Evolutionary conservation across 169 alveolate species (phyloP), one percentile per base, ranked within the genome.

Genomic region (Besnoitia besnoiti): DNA sequence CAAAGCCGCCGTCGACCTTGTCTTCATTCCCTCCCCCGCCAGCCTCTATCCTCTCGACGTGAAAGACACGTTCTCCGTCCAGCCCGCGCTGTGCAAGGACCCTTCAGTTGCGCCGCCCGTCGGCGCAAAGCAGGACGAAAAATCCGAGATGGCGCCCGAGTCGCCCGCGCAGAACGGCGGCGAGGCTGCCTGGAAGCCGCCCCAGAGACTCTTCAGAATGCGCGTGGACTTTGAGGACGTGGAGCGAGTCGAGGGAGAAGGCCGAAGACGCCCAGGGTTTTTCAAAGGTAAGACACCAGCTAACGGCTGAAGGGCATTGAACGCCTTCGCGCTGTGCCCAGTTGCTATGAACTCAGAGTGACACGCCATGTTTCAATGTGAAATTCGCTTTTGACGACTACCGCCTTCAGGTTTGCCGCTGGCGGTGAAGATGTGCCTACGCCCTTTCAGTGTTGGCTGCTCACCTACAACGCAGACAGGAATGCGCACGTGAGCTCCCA

Each of bases 181-280:
- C 19, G 62, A 50, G 39, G 21, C 40, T 0, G 27, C 44, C 51
- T 21, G 30, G 89, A 19, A 0, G 12, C 33, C 59, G 33, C 55
- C 76, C 24, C 89, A 82, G 89, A 46, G 39, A 44, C 93, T 16
- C 27, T 79, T 79, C 62, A 61, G 51, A 47, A 73, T 75, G 77
- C 67, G 77, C 4, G 67, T 91, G 14, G 61, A 62, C 67, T 91
- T 91, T 39, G 80, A 33, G n/a, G 85, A 47, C 35, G 40, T 91
- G 33, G 94, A 91, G 46, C 40, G 2, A 0, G 85, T 77, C 35
- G 61, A 33, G 39, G 94, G 94, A 8, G 94, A 91, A 42, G 94
- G 94, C 0, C 62, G 40, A 30, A 24, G 75, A n/a, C 80, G 94
- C 5, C 90, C 85, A 8, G 94, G 94, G 0, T 90, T 75, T 51